Evolutionary conservation across 2,329 filamentous ascomycete species (phyloP).

Genomic region (Rhynchosporium agropyri): DNA sequence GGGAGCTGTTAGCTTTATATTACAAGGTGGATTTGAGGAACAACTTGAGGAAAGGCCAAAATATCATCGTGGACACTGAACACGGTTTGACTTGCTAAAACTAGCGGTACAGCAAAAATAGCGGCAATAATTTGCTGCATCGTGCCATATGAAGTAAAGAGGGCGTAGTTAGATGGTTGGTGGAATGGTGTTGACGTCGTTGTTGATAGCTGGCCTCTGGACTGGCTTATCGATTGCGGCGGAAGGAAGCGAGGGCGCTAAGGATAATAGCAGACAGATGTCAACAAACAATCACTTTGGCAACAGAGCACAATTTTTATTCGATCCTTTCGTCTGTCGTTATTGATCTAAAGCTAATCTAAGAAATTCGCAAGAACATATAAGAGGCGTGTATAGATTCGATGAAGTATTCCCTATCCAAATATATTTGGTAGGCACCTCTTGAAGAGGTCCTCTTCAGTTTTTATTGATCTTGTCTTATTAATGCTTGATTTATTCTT

Average conservation of each 20-base stretch:
- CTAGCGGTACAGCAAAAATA: conserved; percentile 41
- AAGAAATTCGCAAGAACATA: too few relatives aligned
- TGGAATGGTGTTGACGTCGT: not conserved
- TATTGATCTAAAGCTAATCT: too few relatives aligned
- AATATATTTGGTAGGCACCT: too few relatives aligned
- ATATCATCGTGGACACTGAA: conserved; percentile 76
- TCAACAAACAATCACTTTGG: not conserved
- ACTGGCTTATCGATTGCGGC: conserved; percentile 8
- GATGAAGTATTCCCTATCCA: too few relatives aligned
- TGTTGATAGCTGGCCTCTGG: not conserved
- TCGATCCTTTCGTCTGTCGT: not conserved
- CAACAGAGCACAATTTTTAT: not conserved
- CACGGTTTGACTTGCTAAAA: conserved; percentile 55
- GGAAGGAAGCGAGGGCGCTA: not conserved
- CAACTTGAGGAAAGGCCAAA: conserved; percentile 70
- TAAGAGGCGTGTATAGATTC: too few relatives aligned
- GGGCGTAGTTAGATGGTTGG: not conserved
- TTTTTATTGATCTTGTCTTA: too few relatives aligned
- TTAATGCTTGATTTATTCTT: too few relatives aligned
- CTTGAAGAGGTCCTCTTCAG: too few relatives aligned
- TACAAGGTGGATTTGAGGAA: conserved; percentile 21
- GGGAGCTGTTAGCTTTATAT: conserved; percentile 32
- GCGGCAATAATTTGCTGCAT: conserved; percentile 39
- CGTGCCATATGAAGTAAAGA: conserved; percentile 37
- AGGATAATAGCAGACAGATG: not conserved